Conservation (phyloP, 2,329 filamentous ascomycete genomes). For the Diaporthe ampelina region DNA sequence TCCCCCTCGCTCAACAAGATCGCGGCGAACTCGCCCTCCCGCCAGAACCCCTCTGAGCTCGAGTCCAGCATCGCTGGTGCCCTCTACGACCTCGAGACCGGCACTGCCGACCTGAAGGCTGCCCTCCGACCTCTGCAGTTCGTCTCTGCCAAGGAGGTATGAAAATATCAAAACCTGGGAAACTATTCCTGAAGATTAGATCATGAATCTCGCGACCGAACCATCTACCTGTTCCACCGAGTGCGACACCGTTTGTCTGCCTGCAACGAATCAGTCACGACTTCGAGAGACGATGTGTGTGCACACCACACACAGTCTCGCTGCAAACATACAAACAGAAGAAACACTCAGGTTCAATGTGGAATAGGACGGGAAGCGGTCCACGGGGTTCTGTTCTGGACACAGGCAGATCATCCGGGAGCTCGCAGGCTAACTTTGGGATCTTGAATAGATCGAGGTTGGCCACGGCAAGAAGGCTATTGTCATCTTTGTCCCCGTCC, state of each 20-base stretch:
- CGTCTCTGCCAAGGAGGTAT: conserved; percentile 97
- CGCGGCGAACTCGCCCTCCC: conserved; percentile 95
- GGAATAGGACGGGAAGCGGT: conserved; percentile 83
- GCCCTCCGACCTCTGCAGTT: conserved; percentile 98
- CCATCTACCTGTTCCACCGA: conserved; percentile 62
- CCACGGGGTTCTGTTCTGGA: conserved; percentile 67
- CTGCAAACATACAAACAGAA: conserved; percentile 41
- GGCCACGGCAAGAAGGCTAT: conserved; percentile 99
- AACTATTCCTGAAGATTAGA: neutral
- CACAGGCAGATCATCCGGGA: conserved; percentile 67
- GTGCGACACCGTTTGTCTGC: conserved; percentile 43
- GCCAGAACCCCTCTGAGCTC: conserved; percentile 96
- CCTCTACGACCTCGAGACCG: conserved; percentile 99
- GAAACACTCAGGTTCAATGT: conserved; percentile 46
- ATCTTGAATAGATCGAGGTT: conserved; percentile 93
- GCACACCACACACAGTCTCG: conserved; percentile 32
- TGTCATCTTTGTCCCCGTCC: conserved; percentile 99
- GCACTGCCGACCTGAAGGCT: conserved; percentile 97
- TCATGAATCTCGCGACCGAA: conserved; percentile 42
- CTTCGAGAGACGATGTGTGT: conserved; percentile 30
- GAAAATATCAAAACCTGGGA: conserved; percentile 28
- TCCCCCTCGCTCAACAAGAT: conserved; percentile 94
- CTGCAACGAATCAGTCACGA: conserved; percentile 35
- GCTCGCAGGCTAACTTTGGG: conserved; percentile 82
- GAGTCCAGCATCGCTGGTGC: conserved; percentile 97